phyloP scores from a whole-genome alignment of 306 rosid genomes.

The Hippophae tibetana region DNA sequence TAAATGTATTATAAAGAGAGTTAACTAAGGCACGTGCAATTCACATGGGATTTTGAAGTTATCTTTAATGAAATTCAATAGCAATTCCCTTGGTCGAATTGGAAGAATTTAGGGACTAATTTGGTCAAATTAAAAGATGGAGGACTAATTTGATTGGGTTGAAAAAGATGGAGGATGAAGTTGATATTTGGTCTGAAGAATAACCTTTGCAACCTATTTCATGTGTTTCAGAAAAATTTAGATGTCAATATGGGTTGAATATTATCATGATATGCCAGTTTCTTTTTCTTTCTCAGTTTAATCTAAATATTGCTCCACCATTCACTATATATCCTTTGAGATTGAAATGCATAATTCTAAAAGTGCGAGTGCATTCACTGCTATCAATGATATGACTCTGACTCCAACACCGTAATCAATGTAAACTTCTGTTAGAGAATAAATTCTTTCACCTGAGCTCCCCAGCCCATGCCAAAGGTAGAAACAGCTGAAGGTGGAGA shows the following conservation, averaged over 20 bases:
- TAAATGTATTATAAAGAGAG: too few relatives aligned
- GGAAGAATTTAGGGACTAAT: too few relatives aligned
- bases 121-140: too few relatives aligned
- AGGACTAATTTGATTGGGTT: too few relatives aligned
- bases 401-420: not conserved
- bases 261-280: too few relatives aligned
- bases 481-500: constrained; percentile 95
- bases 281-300: too few relatives aligned
- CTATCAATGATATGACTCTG: not conserved
- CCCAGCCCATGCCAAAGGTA: constrained; percentile 89
- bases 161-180: not conserved
- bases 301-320: not conserved
- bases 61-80: too few relatives aligned
- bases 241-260: too few relatives aligned
- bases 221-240: not conserved
- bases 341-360: not conserved
- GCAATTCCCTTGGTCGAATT: too few relatives aligned
- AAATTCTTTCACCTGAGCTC: constrained; percentile 67
- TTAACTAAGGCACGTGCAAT: too few relatives aligned
- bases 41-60: too few relatives aligned
- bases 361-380: not conserved
- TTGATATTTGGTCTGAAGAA: not conserved
- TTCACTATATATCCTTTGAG: not conserved
- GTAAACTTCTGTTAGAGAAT: constrained; percentile 3
- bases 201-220: not conserved